Evolutionary conservation across 2,329 filamentous ascomycete genomes (phyloP), one percentile per base, ranked within the genome.

Genomic region (Didymella pinodella): DNA sequence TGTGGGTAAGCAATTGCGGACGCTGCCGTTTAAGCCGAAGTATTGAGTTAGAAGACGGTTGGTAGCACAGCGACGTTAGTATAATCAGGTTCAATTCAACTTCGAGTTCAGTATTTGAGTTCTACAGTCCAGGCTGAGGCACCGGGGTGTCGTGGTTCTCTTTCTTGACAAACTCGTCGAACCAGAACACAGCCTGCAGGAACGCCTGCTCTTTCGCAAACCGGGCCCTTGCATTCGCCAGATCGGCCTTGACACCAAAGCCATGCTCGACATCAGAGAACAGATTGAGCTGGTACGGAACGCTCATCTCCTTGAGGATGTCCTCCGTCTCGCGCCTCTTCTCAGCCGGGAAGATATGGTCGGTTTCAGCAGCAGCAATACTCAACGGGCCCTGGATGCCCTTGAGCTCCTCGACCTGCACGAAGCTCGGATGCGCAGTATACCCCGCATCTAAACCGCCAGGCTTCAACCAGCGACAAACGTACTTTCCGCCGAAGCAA

Each of bases 181-280:
- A 93, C 92, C 92, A 96, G 51, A 81, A 75, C 50, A 93, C 82
- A 34, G 91, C 91, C 82, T 95, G 92, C 64, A 83, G 70, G 74
- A 95, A 95, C 5, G 92, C 91, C 78, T 90, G 86, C 79, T 96
- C 90, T 84, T 92, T 93, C 36, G 90, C 88, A 68, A 85, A 94
- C 75, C 84, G 87, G 70, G 85, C 76, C 45, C 80, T 64, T 74
- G 83, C 83, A 63, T 87, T 83, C 61, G 70, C 83, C 31, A 84
- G 59, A 72, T 95, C 90, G 28, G 82, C 83, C 54, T 91, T 85
- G 2, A 93, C 88, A 8, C 88, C 83, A 69, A 95, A 96, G 0
- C 92, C 92, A 75, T 96, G 92, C 54, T 78, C 77, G 29, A 91
- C 87, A 54, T 86, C 86, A 2, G 86, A 87, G 81, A 86, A 95